phyloP scores from a whole-genome alignment of 805 yeast genomes.

The Candida argentea region DNA sequence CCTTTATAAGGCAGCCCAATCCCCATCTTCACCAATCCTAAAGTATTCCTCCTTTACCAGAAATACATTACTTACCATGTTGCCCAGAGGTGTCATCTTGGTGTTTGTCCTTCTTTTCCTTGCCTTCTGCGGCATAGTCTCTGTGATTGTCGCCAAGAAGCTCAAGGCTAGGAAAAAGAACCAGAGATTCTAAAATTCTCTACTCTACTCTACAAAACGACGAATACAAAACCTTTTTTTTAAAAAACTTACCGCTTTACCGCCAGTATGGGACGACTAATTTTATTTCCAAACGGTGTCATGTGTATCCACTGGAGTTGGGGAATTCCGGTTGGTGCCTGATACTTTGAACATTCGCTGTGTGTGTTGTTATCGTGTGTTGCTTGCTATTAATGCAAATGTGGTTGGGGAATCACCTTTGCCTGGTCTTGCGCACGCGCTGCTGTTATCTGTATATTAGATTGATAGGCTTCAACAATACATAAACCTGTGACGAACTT shows the following conservation, averaged over 20 bases:
- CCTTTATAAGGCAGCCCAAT: too few relatives aligned
- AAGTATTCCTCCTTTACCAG: too few relatives aligned
- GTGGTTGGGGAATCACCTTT: background rate
- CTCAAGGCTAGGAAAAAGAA: conserved; percentile 33
- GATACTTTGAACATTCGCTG: too few relatives aligned
- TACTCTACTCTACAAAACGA: background rate
- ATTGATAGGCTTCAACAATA: background rate
- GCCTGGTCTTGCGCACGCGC: background rate
- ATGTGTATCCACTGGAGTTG: too few relatives aligned
- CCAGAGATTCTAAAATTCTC: conserved; percentile 25
- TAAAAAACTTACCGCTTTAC: too few relatives aligned
- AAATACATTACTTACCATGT: conserved; percentile 23
- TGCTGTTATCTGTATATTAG: background rate
- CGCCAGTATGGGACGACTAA: background rate
- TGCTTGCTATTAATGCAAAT: too few relatives aligned
- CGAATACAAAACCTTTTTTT: background rate
- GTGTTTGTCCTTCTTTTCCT: conserved; percentile 51
- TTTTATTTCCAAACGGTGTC: background rate
- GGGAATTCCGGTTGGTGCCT: background rate
- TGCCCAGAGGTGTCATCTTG: conserved; percentile 68
- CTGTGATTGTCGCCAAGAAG: conserved; percentile 29
- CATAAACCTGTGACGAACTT: background rate
- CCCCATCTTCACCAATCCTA: too few relatives aligned
- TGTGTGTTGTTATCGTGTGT: too few relatives aligned
- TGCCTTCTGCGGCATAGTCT: conserved; percentile 25